phyloP scores from a whole-genome alignment of 2,329 filamentous ascomycete genomes.

The Colletotrichum sojae region DNA sequence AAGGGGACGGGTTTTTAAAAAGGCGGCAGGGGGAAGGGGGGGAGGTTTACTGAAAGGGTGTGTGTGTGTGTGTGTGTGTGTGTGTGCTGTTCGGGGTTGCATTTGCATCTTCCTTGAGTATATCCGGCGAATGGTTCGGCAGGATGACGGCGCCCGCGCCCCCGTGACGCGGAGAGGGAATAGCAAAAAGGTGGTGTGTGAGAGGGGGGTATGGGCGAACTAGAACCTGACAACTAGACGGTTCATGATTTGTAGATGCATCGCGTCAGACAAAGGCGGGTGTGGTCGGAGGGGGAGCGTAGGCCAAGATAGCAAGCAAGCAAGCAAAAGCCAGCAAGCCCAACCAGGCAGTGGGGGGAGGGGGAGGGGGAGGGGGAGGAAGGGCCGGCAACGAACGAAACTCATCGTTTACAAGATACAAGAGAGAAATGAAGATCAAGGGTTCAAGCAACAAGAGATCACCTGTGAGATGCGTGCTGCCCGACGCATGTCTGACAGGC shows the following conservation, averaged over 20 bases:
- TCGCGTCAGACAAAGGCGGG: neutral
- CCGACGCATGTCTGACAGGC: slow-evolving; percentile 36
- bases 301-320: neutral
- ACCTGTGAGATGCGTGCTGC: slow-evolving; percentile 28
- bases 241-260: slow-evolving; percentile 21
- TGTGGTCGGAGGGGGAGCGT: neutral
- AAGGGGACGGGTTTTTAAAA: neutral
- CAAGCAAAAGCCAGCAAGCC: too few species aligned
- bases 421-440: slow-evolving; percentile 10
- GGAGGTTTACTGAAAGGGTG: neutral
- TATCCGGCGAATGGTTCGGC: neutral
- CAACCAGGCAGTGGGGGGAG: neutral
- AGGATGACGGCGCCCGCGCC: slow-evolving; percentile 5
- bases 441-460: slow-evolving; percentile 25
- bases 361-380: neutral
- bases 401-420: neutral
- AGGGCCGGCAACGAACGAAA: neutral
- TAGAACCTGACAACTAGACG: slow-evolving; percentile 15
- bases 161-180: slow-evolving; percentile 17
- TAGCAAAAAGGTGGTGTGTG: neutral
- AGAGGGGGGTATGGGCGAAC: neutral
- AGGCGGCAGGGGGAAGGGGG: neutral
- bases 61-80: too few species aligned
- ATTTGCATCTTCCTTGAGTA: neutral
- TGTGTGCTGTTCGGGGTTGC: neutral